Evolutionary conservation across 2,329 filamentous ascomycete genomes (phyloP), one percentile per base, ranked within the genome.

Genomic region (Trichoderma breve): DNA sequence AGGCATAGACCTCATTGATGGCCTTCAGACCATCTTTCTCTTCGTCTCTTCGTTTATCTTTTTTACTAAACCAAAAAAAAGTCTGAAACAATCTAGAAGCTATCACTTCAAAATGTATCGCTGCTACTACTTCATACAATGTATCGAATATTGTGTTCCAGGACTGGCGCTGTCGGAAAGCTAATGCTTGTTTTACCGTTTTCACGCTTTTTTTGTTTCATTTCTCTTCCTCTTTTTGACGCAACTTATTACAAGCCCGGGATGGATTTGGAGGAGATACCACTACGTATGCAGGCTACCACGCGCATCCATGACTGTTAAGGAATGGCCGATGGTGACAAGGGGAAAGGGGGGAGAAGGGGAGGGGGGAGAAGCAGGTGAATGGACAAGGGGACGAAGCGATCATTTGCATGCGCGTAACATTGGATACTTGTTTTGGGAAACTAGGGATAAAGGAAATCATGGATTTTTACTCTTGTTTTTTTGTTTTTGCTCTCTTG

Each of bases 211-310:
- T 55, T 12, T 39, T 39, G n/a, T 32, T 71, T 71, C 63, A 68
- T 58, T 24, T 32, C 34, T 65, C 34, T 39, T n/a, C n/a, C 30
- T 34, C 30, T 34, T 61, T 34, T 53, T 43, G 39, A 43, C 66
- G 51, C 66, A 34, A 62, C 15, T 51, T 53, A 7, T 75, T 71
- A 73, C 70, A 72, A 65, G 43, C 70, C 58, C 68, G 68, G 70
- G 72, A 47, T 67, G 73, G 73, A 72, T 73, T 73, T 70, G 75
- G 73, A 75, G 75, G 75, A 76, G 70, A 76, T 76, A 75, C 74
- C 75, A 75, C 28, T 71, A 53, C 71, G 71, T 62, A 73, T 67
- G 68, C 61, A 53, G 55, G 43, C 24, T n/a, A 70, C 39, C 24
- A 63, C 57, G 43, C 63, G 47, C 57, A 47, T 30, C 43, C 53